These are phyloP conservation scores for Trichoderma asperelloides DNA, from an alignment of 495 filamentous ascomycete species.

Conservation along the genomic window DNA sequence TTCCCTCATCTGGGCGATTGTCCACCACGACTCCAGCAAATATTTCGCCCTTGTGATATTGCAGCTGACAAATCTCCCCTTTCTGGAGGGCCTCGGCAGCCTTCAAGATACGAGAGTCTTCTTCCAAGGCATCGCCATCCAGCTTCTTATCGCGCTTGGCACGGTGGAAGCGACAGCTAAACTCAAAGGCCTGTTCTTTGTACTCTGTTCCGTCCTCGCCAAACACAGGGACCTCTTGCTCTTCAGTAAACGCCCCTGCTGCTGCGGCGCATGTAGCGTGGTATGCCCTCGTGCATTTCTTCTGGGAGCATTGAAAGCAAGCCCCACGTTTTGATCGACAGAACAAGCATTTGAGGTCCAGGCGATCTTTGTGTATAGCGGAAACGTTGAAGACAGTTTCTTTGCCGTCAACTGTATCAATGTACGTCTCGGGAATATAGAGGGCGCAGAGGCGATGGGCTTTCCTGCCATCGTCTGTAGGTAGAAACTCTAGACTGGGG, in stretches of 20 bases:
- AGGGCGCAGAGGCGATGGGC: slow-evolving; percentile 84
- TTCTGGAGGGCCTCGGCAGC: slow-evolving; percentile 58
- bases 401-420: slow-evolving; percentile 57
- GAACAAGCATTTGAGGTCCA: slow-evolving; percentile 88
- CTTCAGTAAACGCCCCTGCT: slow-evolving; percentile 85
- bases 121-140: slow-evolving; percentile 57
- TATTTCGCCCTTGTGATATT: slow-evolving; percentile 75
- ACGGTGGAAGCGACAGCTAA: slow-evolving; percentile 88
- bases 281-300: slow-evolving; percentile 89
- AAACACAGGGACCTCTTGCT: slow-evolving; percentile 74
- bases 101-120: slow-evolving; percentile 58
- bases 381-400: slow-evolving; percentile 71
- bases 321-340: slow-evolving; percentile 89
- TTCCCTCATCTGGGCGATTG: slow-evolving; percentile 69
- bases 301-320: slow-evolving; percentile 93
- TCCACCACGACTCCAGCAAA: slow-evolving; percentile 85
- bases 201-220: slow-evolving; percentile 89
- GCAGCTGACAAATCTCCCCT: slow-evolving; percentile 79
- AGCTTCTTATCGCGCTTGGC: slow-evolving; percentile 69
- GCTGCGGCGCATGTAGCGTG: slow-evolving; percentile 90
- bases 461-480: slow-evolving; percentile 79
- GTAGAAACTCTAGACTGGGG: slow-evolving; percentile 70
- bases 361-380: slow-evolving; percentile 73
- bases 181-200: slow-evolving; percentile 77
- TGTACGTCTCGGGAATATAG: slow-evolving; percentile 87